Evolutionary conservation across 768 basidiomycete species (phyloP), one percentile per base, ranked within the genome.

Genomic region (Leccinum aurantiacum): DNA sequence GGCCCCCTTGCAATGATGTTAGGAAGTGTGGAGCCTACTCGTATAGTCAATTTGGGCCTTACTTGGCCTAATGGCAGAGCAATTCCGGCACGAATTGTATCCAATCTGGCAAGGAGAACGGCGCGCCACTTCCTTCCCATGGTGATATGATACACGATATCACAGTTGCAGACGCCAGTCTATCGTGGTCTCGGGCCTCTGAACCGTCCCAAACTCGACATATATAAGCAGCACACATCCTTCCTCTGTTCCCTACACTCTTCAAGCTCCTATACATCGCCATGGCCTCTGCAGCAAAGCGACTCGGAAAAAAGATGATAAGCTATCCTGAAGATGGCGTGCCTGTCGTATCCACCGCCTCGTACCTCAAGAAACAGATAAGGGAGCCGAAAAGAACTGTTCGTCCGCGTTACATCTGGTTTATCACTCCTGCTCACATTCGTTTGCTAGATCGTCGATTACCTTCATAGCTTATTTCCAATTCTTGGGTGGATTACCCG

Each of bases 401-500:
- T 65, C 57, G 65, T 61, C 35, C 13, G 22, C n/a, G 13, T n/a
- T 6, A 35, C 5, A 22, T n/a, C 1, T 1, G 8, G 7, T n/a
- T 52, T 29, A 6, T 13, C 17, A 15, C 14, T 31, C 14, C 25
- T 14, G 44, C 59, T 66, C 44, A 61, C 57, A 15, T 31, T 15
- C 41, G 31, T 35, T 24, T n/a, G 9, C 22, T 64, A 94, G 91
- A 68, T 80, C 41, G 72, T 80, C 53, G 65, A 79, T 59, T 97
- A 97, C 67, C n/a, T 93, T 31, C 65, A 74, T 51, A 81, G 84
- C 63, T 77, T 97, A 14, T 96, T 97, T 74, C 95, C 95, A 0
- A 90, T 97, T 70, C 27, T 93, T 0, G 77, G 82, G 33, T 98
- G 95, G 95, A 88, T 91, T 41, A 80, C 84, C 3, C 82, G 93